Percentiles rank a stretch among this genome's conserved stretches.
Conservation (phyloP, 2,329 filamentous ascomycete species). For the Aaosphaeria arxii region DNA sequence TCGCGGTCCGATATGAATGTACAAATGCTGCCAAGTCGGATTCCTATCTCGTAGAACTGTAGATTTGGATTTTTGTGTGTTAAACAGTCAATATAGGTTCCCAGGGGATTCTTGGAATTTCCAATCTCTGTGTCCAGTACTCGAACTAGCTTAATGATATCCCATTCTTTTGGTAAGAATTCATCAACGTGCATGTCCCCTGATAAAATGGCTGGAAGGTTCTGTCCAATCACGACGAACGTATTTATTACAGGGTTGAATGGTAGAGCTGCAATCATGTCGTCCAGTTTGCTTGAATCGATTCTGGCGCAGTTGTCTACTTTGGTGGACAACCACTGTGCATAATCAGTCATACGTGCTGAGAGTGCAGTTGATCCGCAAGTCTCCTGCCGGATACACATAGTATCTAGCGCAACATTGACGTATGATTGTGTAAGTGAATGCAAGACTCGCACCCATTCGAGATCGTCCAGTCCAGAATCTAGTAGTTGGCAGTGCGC, state of each 20-base stretch:
- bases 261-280: not conserved
- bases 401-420: not conserved
- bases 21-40: not conserved
- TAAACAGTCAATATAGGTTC: slow-evolving; percentile 14
- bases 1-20: not conserved
- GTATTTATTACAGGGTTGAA: not conserved
- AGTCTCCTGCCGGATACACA: not conserved
- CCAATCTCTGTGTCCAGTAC: not conserved
- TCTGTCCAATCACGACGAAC: not conserved
- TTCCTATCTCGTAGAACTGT: not conserved
- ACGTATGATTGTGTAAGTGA: not conserved
- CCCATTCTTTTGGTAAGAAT: slow-evolving; percentile 11
- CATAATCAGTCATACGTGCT: not conserved
- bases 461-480: not conserved
- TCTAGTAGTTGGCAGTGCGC: not conserved
- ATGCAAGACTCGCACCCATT: not conserved
- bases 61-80: slow-evolving; percentile 6
- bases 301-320: not conserved
- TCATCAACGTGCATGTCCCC: slow-evolving; percentile 2
- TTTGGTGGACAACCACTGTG: not conserved
- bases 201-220: not conserved
- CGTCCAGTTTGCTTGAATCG: not conserved
- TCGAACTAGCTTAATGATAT: not conserved
- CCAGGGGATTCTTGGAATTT: not conserved
- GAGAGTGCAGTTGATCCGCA: not conserved